Evolutionary conservation across 2,329 filamentous ascomycete species (phyloP), one percentile per base, ranked within the genome.

Genomic region (Penicillium olsonii): DNA sequence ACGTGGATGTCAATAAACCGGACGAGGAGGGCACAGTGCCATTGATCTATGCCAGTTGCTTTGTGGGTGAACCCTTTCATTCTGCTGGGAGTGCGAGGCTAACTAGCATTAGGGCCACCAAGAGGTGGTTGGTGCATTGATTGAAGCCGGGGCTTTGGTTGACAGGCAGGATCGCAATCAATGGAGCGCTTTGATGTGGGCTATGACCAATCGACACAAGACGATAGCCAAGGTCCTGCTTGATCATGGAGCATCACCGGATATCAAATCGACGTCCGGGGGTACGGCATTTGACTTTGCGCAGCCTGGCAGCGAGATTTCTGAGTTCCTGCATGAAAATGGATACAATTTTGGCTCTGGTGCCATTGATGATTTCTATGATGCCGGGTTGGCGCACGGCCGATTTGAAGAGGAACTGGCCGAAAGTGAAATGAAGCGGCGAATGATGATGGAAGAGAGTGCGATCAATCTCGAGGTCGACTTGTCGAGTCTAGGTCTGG

Each of bases 141-240:
- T 99, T 44, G 83, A 90, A 51, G 90, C 90, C 9, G 92, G 92
- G 19, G 92, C 87, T 33, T 83, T 90, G 62, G 91, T 97, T 44
- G 91, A 99, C 73, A 87, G 87, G 63, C 92, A 97, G 71, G 94
- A 99, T 68, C 88, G 87, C 55, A 97, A 97, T 67, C 87, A 95
- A 66, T 99, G 94, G 94, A 97, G 90, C 64, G 89, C 94, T 12
- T 79, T 99, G 53, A 99, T 99, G 92, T 99, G 94, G 94, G 92
- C 94, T 42, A 97, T 97, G 90, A 99, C 94, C 48, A 99, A 99
- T 71, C 80, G 92, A 49, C 94, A 99, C 73, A 97, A 97, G 73
- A 86, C 85, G 40, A 99, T 99, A 59, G 92, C 92, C 29, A 97
- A 97, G 72, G 79, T 91, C 10, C 77, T 99, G 14, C 81, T 99